A percentile compares a stretch with the other conserved stretches of the same genome.
These are phyloP conservation scores for Phaffia tasmanica DNA, from an alignment of 768 basidiomycete genomes.

Conservation along the genomic window DNA sequence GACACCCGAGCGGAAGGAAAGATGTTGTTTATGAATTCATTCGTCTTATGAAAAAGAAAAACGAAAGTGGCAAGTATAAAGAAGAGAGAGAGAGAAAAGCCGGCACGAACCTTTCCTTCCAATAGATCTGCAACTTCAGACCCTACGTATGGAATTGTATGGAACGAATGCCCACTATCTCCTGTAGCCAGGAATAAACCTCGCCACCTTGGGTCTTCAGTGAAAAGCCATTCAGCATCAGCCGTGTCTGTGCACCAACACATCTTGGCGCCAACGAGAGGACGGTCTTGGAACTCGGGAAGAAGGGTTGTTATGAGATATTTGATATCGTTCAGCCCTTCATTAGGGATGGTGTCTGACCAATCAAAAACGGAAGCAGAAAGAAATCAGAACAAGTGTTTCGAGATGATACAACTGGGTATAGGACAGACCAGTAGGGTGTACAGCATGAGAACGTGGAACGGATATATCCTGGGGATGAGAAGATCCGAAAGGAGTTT, in stretches of 20 bases:
- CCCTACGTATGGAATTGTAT: conserved; percentile 33
- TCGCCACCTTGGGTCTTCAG: conserved; percentile 32
- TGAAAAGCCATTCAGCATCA: conserved; percentile 33
- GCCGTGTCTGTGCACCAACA: conserved; percentile 32
- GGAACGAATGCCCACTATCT: conserved; percentile 33
- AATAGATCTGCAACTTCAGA: conserved; percentile 32
- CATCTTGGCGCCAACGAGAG: conserved; percentile 30
- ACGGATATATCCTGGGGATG: conserved; percentile 30
- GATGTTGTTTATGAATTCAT: no score
- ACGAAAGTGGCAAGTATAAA: background rate
- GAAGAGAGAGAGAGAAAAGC: background rate
- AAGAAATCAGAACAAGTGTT: no score
- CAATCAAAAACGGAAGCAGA: background rate
- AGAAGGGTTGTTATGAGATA: conserved; percentile 31
- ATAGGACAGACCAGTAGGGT: conserved; percentile 25
- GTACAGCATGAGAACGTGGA: conserved; percentile 34
- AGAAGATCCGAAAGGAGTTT: conserved; percentile 29
- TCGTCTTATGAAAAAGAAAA: no score
- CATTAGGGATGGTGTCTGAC: conserved; percentile 35
- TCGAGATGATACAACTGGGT: no score
- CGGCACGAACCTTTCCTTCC: conserved; percentile 30
- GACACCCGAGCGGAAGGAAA: background rate
- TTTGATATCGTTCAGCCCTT: conserved; percentile 29
- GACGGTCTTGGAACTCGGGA: conserved; percentile 29
- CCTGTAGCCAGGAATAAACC: conserved; percentile 34